Conservation (phyloP, 2,329 filamentous ascomycete species). For the Exophiala viscosa region DNA sequence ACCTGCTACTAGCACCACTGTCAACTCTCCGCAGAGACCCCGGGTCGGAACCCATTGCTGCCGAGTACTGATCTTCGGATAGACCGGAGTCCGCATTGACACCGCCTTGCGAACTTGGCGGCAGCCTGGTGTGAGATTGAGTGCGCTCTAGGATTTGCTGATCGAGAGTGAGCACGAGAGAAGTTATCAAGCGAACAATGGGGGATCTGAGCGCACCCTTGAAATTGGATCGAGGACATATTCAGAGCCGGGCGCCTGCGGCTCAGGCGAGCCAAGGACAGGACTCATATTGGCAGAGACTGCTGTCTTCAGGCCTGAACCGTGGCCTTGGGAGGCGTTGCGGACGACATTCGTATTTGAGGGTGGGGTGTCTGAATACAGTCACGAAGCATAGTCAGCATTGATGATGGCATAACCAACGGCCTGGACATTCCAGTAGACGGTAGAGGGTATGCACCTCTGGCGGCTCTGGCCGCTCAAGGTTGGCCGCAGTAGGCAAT, state of each 20-base stretch:
- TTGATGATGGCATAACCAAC: neutral
- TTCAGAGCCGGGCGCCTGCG: constrained; percentile 9
- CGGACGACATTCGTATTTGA: constrained; percentile 16
- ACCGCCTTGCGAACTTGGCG: constrained; percentile 42
- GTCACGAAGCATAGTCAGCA: constrained; percentile 19
- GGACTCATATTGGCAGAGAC: constrained; percentile 19
- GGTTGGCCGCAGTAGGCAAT: neutral
- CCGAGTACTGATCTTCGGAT: constrained; percentile 33
- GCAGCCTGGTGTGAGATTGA: constrained; percentile 55
- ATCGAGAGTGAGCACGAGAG: constrained; percentile 9
- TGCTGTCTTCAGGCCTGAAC: constrained; percentile 12
- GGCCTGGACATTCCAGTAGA: neutral
- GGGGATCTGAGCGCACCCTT: constrained; percentile 9
- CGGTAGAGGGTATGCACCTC: neutral
- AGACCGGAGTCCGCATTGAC: constrained; percentile 39
- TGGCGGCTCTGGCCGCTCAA: neutral
- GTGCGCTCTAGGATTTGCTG: constrained; percentile 65
- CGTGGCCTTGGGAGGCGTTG: constrained; percentile 8
- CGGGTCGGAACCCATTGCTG: constrained; percentile 32
- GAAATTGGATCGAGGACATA: constrained; percentile 23
- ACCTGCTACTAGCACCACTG: constrained; percentile 33
- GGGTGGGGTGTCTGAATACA: constrained; percentile 7
- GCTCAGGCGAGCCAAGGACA: constrained; percentile 14
- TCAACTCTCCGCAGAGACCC: constrained; percentile 29
- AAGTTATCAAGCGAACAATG: neutral